These are phyloP conservation scores for Colletotrichum limetticola DNA, from an alignment of 2,329 filamentous ascomycete species.

Conservation along the genomic window DNA sequence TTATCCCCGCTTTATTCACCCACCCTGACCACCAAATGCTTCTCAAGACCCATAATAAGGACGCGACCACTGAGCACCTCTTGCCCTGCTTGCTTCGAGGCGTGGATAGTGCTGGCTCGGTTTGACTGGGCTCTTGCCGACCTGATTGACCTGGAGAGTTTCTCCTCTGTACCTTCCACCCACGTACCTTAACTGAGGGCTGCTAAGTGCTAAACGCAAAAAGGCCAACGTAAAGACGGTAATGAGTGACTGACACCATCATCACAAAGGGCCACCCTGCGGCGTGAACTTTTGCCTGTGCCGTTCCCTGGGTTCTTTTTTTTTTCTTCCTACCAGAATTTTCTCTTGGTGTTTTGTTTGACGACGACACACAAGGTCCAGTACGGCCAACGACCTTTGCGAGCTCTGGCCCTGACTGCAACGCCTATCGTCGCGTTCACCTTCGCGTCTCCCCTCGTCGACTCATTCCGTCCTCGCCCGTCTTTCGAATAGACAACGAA, in stretches of 20 bases:
- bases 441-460: conserved; percentile 12
- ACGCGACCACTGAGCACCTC: conserved; percentile 5
- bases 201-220: conserved; percentile 22
- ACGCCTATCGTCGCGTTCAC: background rate
- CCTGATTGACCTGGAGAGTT: background rate
- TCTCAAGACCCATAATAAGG: conserved; percentile 16
- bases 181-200: conserved; percentile 1
- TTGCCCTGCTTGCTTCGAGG: background rate
- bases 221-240: conserved; percentile 12
- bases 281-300: conserved; percentile 31
- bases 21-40: conserved; percentile 8
- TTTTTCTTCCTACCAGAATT: background rate
- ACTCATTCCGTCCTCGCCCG: conserved; percentile 2
- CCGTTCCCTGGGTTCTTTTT: conserved; percentile 4
- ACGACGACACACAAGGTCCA: conserved; percentile 22
- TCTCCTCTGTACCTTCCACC: background rate
- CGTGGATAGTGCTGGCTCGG: background rate
- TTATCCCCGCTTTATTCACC: conserved; percentile 33
- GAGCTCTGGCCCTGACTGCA: conserved; percentile 16
- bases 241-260: conserved; percentile 32
- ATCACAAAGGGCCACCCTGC: conserved; percentile 35
- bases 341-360: conserved; percentile 17
- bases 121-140: conserved; percentile 5
- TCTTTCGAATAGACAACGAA: conserved; percentile 8
- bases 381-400: conserved; percentile 22